Percentiles rank a stretch among this genome's conserved stretches.
These are phyloP conservation scores for Fusarium sp. DNA, from an alignment of 2,329 filamentous ascomycete genomes.

Conservation along the genomic window DNA sequence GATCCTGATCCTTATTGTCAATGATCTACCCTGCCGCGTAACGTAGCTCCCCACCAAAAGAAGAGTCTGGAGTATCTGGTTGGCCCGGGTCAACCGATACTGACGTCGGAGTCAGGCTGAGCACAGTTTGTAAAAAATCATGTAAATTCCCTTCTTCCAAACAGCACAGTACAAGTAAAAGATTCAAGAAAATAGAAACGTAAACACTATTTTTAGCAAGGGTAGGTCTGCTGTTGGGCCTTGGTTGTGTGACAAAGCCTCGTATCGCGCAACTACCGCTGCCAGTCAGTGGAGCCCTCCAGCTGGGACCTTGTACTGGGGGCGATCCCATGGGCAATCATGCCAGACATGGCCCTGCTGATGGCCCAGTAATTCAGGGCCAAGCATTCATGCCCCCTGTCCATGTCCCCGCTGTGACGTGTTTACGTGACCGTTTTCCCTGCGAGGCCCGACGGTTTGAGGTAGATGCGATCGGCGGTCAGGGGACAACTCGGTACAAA, in stretches of 20 bases:
- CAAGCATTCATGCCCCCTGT: not conserved
- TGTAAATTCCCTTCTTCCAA: constrained; percentile 1
- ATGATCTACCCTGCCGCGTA: constrained; percentile 25
- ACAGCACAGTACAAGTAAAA: not conserved
- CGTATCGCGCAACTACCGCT: constrained; percentile 2
- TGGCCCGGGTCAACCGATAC: constrained; percentile 10
- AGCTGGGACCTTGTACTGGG: not conserved
- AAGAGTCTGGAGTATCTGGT: not conserved
- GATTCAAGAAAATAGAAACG: not conserved
- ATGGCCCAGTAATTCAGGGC: not conserved
- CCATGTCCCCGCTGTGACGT: not conserved
- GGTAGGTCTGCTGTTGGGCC: not conserved
- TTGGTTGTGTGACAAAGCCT: constrained; percentile 1
- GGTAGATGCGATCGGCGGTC: constrained; percentile 1
- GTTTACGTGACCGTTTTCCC: not conserved
- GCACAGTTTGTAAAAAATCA: not conserved
- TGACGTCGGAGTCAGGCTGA: constrained; percentile 23
- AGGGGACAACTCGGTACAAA: constrained; percentile 13
- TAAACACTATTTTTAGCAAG: constrained; percentile 30
- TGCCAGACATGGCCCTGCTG: not conserved
- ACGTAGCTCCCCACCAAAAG: constrained; percentile 27
- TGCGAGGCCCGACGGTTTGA: not conserved
- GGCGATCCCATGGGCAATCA: not conserved
- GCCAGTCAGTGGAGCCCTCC: not conserved
- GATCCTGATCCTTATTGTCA: constrained; percentile 21